Percentiles rank a stretch among this genome's conserved stretches.
Evolutionary conservation across 352 stramenopile species (phyloP).

Genomic region (Pythium sp.): DNA sequence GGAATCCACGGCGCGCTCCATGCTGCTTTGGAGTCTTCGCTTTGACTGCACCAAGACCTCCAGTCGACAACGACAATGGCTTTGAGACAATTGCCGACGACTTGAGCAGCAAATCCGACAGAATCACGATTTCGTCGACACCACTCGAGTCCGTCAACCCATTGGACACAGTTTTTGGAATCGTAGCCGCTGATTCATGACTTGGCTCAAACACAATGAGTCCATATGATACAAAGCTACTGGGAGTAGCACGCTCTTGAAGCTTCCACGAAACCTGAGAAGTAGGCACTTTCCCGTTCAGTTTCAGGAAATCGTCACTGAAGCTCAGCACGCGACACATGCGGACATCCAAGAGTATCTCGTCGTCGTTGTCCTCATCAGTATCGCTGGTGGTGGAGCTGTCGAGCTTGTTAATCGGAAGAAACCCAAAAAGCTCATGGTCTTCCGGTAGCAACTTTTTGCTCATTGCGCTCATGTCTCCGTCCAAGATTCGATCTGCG

Average conservation of each 20-base stretch:
- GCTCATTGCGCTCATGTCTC: conserved; percentile 11
- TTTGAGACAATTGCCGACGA: background rate
- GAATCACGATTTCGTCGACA: conserved; percentile 8
- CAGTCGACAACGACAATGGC: background rate
- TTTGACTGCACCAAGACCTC: background rate
- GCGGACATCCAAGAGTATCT: conserved; percentile 19
- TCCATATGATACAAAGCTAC: background rate
- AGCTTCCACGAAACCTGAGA: conserved; percentile 28
- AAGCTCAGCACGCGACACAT: conserved; percentile 24
- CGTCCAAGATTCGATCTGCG: conserved; percentile 14
- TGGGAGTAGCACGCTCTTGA: conserved; percentile 7
- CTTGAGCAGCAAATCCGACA: conserved; percentile 1
- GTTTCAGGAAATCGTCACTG: conserved; percentile 6
- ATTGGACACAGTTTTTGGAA: background rate
- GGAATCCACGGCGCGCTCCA: background rate
- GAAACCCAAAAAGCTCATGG: conserved; percentile 35
- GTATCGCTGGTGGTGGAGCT: background rate
- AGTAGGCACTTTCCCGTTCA: conserved; percentile 21
- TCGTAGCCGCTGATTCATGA: background rate
- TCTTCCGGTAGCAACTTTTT: conserved; percentile 34
- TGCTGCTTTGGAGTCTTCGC: background rate
- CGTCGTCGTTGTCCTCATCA: background rate
- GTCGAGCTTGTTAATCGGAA: conserved; percentile 20
- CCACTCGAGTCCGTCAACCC: background rate
- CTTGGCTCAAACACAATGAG: conserved; percentile 8